Evolutionary conservation across 2,329 filamentous ascomycete genomes (phyloP).

Genomic region (Arthrobotrys sphaeroides): DNA sequence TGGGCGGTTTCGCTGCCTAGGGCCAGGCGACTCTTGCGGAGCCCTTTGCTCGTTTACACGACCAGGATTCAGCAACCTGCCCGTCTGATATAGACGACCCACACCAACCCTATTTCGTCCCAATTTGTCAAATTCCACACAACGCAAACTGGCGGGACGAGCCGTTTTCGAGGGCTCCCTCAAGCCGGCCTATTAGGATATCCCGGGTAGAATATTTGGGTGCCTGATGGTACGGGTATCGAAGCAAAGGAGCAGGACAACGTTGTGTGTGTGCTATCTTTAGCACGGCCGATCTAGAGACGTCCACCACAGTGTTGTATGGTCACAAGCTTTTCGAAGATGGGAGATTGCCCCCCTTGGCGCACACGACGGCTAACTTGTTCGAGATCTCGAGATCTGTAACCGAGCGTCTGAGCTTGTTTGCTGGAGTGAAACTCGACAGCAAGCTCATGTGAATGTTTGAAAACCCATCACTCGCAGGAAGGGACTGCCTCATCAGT

Average conservation of each 20-base stretch:
- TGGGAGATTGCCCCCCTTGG: not conserved
- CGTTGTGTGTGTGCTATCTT: slow-evolving; percentile 34
- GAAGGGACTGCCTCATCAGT: slow-evolving; percentile 25
- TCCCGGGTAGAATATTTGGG: slow-evolving; percentile 2
- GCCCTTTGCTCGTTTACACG: slow-evolving; percentile 6
- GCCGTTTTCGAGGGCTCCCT: slow-evolving; percentile 27
- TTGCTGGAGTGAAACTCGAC: not conserved
- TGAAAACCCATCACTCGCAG: not conserved
- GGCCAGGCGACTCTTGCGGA: slow-evolving; percentile 25
- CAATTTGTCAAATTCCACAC: slow-evolving; percentile 8
- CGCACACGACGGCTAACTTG: not conserved
- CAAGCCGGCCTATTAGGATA: not conserved
- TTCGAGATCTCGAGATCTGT: not conserved
- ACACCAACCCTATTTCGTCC: slow-evolving; percentile 1
- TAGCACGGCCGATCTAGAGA: slow-evolving; percentile 27
- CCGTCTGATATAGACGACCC: slow-evolving; percentile 13
- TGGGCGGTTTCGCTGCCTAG: slow-evolving; percentile 41
- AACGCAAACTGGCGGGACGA: slow-evolving; percentile 21
- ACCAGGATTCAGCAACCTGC: not conserved
- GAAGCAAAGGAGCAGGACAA: not conserved
- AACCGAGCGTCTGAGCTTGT: too few relatives aligned
- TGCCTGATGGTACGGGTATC: slow-evolving; percentile 16
- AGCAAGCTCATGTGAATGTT: slow-evolving; percentile 12
- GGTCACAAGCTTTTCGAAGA: slow-evolving; percentile 19
- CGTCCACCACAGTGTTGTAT: too few relatives aligned